Evolutionary conservation across 306 rosid genomes (phyloP), one percentile per base, ranked within the genome.

Genomic region (Rubus parviflorus): DNA sequence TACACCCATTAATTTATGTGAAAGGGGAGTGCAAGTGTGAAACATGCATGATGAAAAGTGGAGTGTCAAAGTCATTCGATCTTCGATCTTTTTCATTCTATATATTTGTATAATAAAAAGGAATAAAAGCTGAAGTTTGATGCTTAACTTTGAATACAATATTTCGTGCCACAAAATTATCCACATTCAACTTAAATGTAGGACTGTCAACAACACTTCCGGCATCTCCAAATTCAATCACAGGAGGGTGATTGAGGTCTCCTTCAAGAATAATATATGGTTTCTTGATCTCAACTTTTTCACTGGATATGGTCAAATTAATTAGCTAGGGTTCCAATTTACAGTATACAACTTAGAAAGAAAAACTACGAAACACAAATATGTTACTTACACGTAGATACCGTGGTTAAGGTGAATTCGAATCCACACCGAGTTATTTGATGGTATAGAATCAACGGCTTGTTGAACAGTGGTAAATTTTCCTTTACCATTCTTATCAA

Each of bases 191-290:
- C 9, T 30, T 58, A 23, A 78, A 70, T 4, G 76, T 70, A 19
- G 72, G 51, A 56, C 71, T 78, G 7, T 49, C 8, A 3, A 37
- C 11, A 6, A 61, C 63, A 70, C 2, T 30, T 54, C 76, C 81
- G 61, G 54, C 71, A n/a, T 48, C 71, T 7, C 37, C 71, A 16
- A 0, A 78, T 47, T 57, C 12, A 2, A 70, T 60, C 9, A 37
- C 3, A 46, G 76, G 54, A 7, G 1, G 51, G 5, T 3, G 41
- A 9, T 16, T 15, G 11, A 76, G 73, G 52, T 64, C 49, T 2
- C 88, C 91, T 81, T 85, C 77, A 13, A 85, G 48, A 41, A 68
- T 0, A 16, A 85, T 75, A 68, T 85, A 83, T 13, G 77, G 82
- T 56, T 75, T 85, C 0, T 78, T 77, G 46, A 87, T 75, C 9